Percentiles rank a stretch among this genome's conserved stretches.
Evolutionary conservation across 225 moss, liverwort and hornwort genomes (phyloP).

Genomic region (Anthoceros angustus): DNA sequence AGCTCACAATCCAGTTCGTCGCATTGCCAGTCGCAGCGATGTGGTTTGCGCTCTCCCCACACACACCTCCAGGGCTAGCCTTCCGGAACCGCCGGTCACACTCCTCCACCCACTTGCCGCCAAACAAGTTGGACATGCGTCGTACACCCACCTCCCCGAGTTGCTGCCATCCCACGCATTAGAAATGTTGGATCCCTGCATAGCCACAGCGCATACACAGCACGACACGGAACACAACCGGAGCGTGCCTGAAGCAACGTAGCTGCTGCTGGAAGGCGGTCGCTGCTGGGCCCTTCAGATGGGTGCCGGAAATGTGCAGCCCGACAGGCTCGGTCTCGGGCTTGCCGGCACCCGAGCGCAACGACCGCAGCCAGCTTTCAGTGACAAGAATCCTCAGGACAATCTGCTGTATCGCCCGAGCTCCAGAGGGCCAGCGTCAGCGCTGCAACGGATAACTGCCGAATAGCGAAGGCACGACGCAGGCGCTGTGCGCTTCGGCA

Average conservation of each 20-base stretch:
- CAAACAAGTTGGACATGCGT: conserved; percentile 1
- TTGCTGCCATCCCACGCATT: conserved; percentile 8
- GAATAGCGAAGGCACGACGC: too few species aligned
- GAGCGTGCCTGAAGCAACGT: not conserved
- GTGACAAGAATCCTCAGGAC: too few species aligned
- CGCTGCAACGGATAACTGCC: too few species aligned
- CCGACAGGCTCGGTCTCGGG: too few species aligned
- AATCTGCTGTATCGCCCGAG: too few species aligned
- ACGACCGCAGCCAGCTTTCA: too few species aligned
- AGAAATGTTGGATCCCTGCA: too few species aligned
- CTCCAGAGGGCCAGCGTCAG: too few species aligned
- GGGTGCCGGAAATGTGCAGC: not conserved
- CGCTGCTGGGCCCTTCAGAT: not conserved
- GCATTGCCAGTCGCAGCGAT: not conserved
- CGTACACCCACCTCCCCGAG: conserved; percentile 24
- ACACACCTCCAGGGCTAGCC: not conserved
- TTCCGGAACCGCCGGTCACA: not conserved
- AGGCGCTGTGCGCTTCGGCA: too few species aligned
- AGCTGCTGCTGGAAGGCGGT: not conserved
- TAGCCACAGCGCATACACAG: too few species aligned
- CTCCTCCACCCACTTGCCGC: conserved; percentile 8
- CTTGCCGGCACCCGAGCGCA: too few species aligned
- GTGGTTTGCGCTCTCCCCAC: not conserved
- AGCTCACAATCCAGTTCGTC: not conserved
- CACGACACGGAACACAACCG: not conserved